Evolutionary conservation across 2,329 filamentous ascomycete genomes (phyloP), one percentile per base, ranked within the genome.

Genomic region (Rhytidhysteron rufulum): DNA sequence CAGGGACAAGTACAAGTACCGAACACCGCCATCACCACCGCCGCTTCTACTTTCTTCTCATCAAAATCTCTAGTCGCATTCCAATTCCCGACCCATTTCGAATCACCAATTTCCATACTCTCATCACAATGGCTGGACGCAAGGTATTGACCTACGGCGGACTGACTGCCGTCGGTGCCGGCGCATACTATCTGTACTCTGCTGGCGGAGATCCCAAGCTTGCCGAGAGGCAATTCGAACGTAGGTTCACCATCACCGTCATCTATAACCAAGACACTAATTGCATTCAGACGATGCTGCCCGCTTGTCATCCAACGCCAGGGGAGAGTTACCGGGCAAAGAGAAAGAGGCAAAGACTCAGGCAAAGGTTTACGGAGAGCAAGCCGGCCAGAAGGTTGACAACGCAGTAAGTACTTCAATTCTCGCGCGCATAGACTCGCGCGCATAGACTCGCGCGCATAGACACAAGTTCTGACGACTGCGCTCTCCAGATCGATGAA

Each of bases 121-220:
- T 10, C 20, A 17, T 25, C 8, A 34, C 15, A 18, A 41, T 42
- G 44, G 62, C 64, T 57, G 51, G 59, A 41, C 45, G 56, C 40
- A 49, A 47, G 42, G 25, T 58, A 39, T 37, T 51, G 37, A 57
- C 48, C 20, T 51, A 44, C 37, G 65, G 61, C 48, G 48, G 64
- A 46, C 51, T 69, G 40, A 58, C 64, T 31, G 58, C 72, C 54
- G 60, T 84, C 54, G 85, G 83, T 54, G 68, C 81, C 51, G 78
- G 74, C 44, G 81, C 79, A 50, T 97, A 95, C 77, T 97, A 97
- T 74, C 78, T 97, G 48, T 98, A 95, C 75, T 76, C 71, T 37
- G 85, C 90, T 13, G 91, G 91, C 46, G 90, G 91, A 42, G 79
- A 82, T 65, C 77, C 88, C 37, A 87, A 85, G 67, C 81, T 78